Evolutionary conservation across 176 grass and related monocot species (phyloP).

Genomic region (Saccharum officinarum): DNA sequence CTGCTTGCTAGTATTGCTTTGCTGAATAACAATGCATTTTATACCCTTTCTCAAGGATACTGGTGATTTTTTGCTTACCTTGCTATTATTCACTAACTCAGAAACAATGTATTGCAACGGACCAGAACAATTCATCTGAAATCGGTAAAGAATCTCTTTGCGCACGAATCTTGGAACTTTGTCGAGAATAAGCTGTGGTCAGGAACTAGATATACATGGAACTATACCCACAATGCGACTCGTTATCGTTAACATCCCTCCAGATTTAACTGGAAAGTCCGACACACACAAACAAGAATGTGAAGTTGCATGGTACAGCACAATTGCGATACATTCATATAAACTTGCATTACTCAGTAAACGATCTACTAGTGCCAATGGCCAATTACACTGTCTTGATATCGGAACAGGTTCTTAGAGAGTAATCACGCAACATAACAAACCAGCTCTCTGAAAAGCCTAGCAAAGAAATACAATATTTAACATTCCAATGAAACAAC

Average conservation of each 20-base stretch:
- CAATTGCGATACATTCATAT: not conserved
- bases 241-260: no score
- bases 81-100: not conserved
- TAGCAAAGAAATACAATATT: slow-evolving; percentile 29
- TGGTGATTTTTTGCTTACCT: not conserved
- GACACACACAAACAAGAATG: no score
- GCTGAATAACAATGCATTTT: not conserved
- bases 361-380: slow-evolving; percentile 13
- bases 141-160: not conserved
- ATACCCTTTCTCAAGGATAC: not conserved
- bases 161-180: not conserved
- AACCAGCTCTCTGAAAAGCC: slow-evolving; percentile 29
- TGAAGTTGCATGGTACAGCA: not conserved
- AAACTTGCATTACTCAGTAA: slow-evolving; percentile 14
- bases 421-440: slow-evolving; percentile 13
- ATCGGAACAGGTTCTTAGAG: not conserved
- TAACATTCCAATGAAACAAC: slow-evolving; percentile 19
- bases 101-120: not conserved
- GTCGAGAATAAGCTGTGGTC: no score
- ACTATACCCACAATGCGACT: no score
- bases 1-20: not conserved
- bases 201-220: no score
- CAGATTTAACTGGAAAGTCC: no score
- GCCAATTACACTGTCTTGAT: slow-evolving; percentile 22
- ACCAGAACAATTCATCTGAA: not conserved